Evolutionary conservation across 2,329 filamentous ascomycete genomes (phyloP), one percentile per base, ranked within the genome.

Genomic region (Zymoseptoria pseudotritici): DNA sequence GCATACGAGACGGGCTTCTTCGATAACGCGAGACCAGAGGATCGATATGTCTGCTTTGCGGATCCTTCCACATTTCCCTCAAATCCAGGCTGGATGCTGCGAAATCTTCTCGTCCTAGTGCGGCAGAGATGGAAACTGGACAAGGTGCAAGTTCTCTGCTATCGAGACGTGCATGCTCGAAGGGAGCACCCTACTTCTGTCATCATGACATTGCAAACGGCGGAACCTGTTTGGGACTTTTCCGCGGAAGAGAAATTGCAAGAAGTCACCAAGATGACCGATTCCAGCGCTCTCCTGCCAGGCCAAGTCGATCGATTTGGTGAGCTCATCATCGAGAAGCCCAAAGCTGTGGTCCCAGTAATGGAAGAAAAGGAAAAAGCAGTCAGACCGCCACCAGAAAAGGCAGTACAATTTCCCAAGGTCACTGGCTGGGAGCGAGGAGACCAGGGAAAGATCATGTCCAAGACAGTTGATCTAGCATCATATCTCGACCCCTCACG

Each of bases 381-480:
- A 4, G 64, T 17, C 65, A 69, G 19, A 6, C 58, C 65, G 10
- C 65, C 65, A 9, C 59, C 76, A 82, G 72, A 56, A 85, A 66
- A 63, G 17, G 63, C 63, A 6, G 68, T 71, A 2, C 67, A 72
- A 4, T 61, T 71, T 10, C 93, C 94, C 55, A 97, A 95, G 72
- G 87, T 94, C 10, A 96, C 92, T 1, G 94, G 94, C 21, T 99
- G 94, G 94, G 94, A 97, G 75, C 86, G 93, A 57, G 91, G 91
- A 63, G 82, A 85, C 19, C 81, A 83, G 22, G 88, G 89, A 24
- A 96, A 95, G 71, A 79, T 97, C 19, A 84, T 85, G 19, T 86
- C 89, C 17, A 86, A 89, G 65, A 83, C 88, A 19, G 90, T 91
- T 13, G 91, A 95, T 69, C 80, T 99, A 8, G 88, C 89, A 20